Conservation (phyloP, 345 rosid species). For the Pugionium cornutum region DNA sequence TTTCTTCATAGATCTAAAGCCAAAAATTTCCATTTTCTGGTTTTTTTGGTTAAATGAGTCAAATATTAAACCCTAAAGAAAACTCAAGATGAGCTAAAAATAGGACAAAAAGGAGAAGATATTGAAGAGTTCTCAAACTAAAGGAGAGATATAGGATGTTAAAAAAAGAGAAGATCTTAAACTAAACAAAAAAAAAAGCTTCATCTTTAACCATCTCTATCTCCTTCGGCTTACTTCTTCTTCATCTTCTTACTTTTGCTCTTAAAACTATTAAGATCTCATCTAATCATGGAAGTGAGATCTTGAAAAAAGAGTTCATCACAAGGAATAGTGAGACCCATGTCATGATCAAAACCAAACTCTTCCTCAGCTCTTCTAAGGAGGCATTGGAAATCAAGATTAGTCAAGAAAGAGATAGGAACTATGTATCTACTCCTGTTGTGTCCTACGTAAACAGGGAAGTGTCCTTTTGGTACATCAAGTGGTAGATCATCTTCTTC, state of each 20-base stretch:
- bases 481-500: constrained; percentile 47
- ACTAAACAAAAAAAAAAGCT: constrained; percentile 5
- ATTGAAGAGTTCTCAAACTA: constrained; percentile 5
- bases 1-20: constrained; percentile 25
- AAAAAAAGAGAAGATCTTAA: constrained; percentile 13
- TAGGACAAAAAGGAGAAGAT: not conserved
- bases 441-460: constrained; percentile 76
- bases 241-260: not conserved
- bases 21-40: constrained; percentile 12
- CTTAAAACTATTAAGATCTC: constrained; percentile 11
- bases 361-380: constrained; percentile 78
- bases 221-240: constrained; percentile 21
- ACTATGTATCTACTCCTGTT: constrained; percentile 66
- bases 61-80: constrained; percentile 22
- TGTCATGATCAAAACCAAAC: constrained; percentile 78
- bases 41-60: constrained; percentile 18
- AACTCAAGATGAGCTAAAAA: constrained; percentile 20
- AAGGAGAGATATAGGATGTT: constrained; percentile 28
- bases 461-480: constrained; percentile 83
- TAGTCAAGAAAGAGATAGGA: constrained; percentile 63
- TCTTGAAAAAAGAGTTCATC: constrained; percentile 72
- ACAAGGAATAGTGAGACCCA: constrained; percentile 83
- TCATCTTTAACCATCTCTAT: constrained; percentile 31
- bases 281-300: constrained; percentile 58
- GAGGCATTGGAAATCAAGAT: constrained; percentile 69